Evolutionary conservation across 495 filamentous ascomycete genomes (phyloP).

Genomic region (Xylaria nigripes): DNA sequence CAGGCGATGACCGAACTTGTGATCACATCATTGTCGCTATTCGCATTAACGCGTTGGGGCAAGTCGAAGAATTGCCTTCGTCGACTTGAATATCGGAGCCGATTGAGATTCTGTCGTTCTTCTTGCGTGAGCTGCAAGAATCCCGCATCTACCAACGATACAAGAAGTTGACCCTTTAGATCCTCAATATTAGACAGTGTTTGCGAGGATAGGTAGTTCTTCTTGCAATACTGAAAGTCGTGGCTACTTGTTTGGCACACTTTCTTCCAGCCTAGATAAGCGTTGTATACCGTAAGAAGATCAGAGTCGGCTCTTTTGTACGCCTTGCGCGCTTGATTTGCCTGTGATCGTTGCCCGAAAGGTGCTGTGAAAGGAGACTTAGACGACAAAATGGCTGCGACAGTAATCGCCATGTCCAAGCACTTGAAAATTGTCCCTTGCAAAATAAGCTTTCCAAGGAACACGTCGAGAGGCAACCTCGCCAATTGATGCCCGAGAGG

Average conservation of each 20-base stretch:
- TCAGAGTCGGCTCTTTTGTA: constrained; percentile 88
- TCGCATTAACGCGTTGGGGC: constrained; percentile 60
- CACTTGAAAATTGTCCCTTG: constrained; percentile 78
- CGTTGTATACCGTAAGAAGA: constrained; percentile 85
- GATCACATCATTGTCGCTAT: constrained; percentile 70
- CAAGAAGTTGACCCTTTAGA: constrained; percentile 79
- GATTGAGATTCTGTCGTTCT: constrained; percentile 59
- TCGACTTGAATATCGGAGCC: constrained; percentile 39
- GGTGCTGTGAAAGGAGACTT: constrained; percentile 89
- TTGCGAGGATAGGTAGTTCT: constrained; percentile 79
- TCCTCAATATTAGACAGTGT: constrained; percentile 88
- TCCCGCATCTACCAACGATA: constrained; percentile 71
- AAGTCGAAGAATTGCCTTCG: constrained; percentile 71
- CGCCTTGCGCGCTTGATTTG: constrained; percentile 62
- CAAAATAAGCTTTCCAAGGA: constrained; percentile 86
- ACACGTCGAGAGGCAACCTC: constrained; percentile 83
- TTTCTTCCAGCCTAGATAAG: constrained; percentile 79
- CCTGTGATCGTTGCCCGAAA: constrained; percentile 71
- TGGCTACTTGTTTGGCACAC: constrained; percentile 55
- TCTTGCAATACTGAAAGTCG: constrained; percentile 81
- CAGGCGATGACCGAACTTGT: constrained; percentile 74
- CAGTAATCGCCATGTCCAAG: constrained; percentile 79
- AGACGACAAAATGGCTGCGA: constrained; percentile 85
- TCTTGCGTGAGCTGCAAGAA: constrained; percentile 62
- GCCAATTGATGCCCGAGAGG: constrained; percentile 78